Evolutionary conservation across 106 monocot genomes (phyloP), one percentile per base, ranked within the genome.

Genomic region (Alisma plantagoaquatica): DNA sequence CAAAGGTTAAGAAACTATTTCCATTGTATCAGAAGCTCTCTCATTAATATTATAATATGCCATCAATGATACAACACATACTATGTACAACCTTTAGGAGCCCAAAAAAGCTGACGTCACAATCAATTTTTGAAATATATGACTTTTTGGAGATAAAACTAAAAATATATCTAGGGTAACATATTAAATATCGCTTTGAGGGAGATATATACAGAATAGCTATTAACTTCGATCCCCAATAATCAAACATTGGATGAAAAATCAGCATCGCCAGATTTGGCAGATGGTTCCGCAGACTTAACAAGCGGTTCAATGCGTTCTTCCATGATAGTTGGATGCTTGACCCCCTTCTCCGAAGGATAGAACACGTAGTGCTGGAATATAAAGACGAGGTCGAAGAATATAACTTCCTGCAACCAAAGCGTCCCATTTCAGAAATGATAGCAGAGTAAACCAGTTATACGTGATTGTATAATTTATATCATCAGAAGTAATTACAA

Each of bases 291-390:
- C 10, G 64, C 27, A 49, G 78, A 31, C 7, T 60, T 69, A 19
- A 79, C 16, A 42, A 84, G 59, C 14, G 84, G 78, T 1, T 55
- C 38, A 24, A 61, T 67, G n/a, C 29, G 31, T 18, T 78, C 78
- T 49, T 78, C 49, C 0, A 26, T 14, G 29, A 63, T 61, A 17
- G 42, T 54, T 29, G 42, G 42, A n/a, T 55, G 60, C 11, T 27
- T 43, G 27, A 43, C 71, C 25, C 70, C 70, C 21, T 31, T 64
- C 42, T 65, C 69, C 0, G 33, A 23, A 46, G 78, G 79, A 60
- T 98, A 98, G 15, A 98, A 63, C 27, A 89, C 79, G 51, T 85
- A 98, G 54, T 98, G 89, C 68, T 98, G 96, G 56, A 85, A 18
- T 31, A 98, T 79, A 57, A 98, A 98, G 26, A 98, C 12, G 19